These are phyloP conservation scores for Metschnikowia orientalis DNA, from an alignment of 805 yeast species.

Conservation along the genomic window DNA sequence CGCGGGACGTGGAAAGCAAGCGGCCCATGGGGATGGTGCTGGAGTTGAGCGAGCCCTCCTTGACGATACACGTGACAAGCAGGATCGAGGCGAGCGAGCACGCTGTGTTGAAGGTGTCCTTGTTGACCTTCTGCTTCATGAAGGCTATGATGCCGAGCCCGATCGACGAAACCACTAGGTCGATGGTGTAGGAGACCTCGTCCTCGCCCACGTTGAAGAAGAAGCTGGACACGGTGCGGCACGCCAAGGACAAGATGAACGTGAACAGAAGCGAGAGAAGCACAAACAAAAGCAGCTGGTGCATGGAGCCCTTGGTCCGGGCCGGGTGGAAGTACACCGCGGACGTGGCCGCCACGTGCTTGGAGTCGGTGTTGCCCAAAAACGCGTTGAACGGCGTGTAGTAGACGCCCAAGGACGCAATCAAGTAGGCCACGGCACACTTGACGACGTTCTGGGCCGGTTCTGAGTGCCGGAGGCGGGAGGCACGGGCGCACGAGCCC, in stretches of 20 bases:
- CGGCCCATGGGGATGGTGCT: constrained; percentile 53
- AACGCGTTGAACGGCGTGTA: constrained; percentile 44
- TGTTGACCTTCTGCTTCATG: constrained; percentile 61
- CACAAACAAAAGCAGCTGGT: constrained; percentile 65
- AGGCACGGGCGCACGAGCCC: too few species aligned
- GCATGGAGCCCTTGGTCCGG: constrained; percentile 75
- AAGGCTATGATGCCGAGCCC: constrained; percentile 66
- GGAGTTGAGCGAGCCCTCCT: constrained; percentile 65
- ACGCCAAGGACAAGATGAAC: constrained; percentile 45
- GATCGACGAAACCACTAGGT: constrained; percentile 48
- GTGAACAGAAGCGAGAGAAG: constrained; percentile 50
- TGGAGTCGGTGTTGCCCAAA: constrained; percentile 65
- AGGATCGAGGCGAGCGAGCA: constrained; percentile 73
- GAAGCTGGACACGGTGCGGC: constrained; percentile 48
- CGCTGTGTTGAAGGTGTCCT: constrained; percentile 74
- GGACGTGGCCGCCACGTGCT: constrained; percentile 78
- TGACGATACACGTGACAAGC: constrained; percentile 63
- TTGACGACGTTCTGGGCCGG: constrained; percentile 42
- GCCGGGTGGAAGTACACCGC: constrained; percentile 85
- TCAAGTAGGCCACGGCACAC: constrained; percentile 67
- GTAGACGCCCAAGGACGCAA: constrained; percentile 73
- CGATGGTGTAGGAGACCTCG: constrained; percentile 48
- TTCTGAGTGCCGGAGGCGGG: constrained; percentile 6
- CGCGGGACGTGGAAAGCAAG: constrained; percentile 49
- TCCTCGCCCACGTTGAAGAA: constrained; percentile 44